Conservation (phyloP, 2,329 filamentous ascomycete species). For the Colletotrichum paranaense region DNA sequence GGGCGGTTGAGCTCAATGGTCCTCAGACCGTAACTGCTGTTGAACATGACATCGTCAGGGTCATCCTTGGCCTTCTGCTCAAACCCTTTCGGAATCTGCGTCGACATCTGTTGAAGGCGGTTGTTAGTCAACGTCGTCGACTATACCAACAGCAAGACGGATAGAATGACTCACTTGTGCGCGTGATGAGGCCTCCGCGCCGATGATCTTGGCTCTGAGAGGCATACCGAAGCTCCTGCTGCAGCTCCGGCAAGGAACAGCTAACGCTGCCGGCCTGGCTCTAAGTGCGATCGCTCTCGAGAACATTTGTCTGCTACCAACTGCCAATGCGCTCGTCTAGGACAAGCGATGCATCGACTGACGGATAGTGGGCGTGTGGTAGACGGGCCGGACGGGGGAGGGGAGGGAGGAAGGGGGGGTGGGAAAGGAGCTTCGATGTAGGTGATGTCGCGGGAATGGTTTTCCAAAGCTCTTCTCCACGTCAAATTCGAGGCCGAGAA, state of each 20-base stretch:
- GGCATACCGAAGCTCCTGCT: conserved; percentile 73
- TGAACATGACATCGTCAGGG: conserved; percentile 92
- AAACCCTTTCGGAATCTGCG: conserved; percentile 44
- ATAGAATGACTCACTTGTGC: conserved; percentile 28
- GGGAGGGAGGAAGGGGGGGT: background rate
- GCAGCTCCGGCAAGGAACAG: conserved; percentile 55
- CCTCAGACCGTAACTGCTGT: conserved; percentile 87
- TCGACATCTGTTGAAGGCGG: conserved; percentile 49
- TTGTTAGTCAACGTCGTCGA: background rate
- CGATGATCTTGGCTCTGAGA: conserved; percentile 79
- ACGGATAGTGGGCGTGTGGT: conserved; percentile 21
- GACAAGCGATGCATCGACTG: conserved; percentile 47
- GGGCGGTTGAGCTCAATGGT: conserved; percentile 95
- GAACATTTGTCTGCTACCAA: conserved; percentile 62
- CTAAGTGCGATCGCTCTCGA: conserved; percentile 63
- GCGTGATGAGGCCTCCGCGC: conserved; percentile 42
- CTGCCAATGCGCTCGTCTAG: conserved; percentile 48
- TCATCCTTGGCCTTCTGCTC: conserved; percentile 76
- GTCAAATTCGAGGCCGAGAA: conserved; percentile 43
- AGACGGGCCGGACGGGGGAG: conserved; percentile 22
- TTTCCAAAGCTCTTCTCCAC: conserved; percentile 43
- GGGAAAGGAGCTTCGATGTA: conserved; percentile 1
- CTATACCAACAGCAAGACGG: background rate
- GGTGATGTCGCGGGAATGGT: conserved; percentile 43
- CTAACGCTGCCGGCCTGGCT: conserved; percentile 62